Base-by-base conservation (phyloP, 495 filamentous ascomycete species). In the Recurvomyces mirabilis region DNA sequence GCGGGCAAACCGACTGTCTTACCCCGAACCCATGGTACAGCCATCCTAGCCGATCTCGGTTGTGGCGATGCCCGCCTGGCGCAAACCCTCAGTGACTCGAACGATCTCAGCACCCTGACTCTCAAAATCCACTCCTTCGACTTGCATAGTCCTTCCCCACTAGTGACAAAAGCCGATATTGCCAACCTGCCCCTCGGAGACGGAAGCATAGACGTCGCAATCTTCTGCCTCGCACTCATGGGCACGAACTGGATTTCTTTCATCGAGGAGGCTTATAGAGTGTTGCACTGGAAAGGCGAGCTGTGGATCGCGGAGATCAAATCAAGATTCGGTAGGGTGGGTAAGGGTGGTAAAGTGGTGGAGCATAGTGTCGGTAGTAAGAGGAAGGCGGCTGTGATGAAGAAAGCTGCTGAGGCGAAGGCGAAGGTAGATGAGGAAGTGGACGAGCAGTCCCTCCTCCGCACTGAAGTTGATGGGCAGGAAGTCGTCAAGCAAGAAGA, bases 251-350 rank as follows among this genome's bases (percentile, higher is more conserved):
- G 91, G 86, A 70, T 93, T 17, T 78, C 83, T 47, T 95, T 95
- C 56, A 73, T 96, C 46, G 88, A 94, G 56, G 91, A 98, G 64
- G 87, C 88, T n/a, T 88, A 81, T 63, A 74, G 91, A 15, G 68
- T 96, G 10, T 68, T 96, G 49, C 75, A 84, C 42, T 91, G 88
- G 74, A 84, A 82, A 55, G 91, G 91, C 42, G 91, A 98, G 67
- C 73, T 91, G 35, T 98, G 91, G 91, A 74, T 98, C 40, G 84
- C 85, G 33, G 91, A 98, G 66, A 94, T 95, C 58, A 96, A 94
- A 67, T 82, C 76, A 39, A 78, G 91, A 12, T 95, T 96, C 55
- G 78, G 79, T 14, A 72, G 75, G 35, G 74, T 79, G 30, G 61
- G 60, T 13, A 73, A 68, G 46, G 23, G 12, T 3, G 74, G 68